Evolutionary conservation across 805 yeast genomes (phyloP), one percentile per base, ranked within the genome.

Genomic region (Metschnikowia hibisci): DNA sequence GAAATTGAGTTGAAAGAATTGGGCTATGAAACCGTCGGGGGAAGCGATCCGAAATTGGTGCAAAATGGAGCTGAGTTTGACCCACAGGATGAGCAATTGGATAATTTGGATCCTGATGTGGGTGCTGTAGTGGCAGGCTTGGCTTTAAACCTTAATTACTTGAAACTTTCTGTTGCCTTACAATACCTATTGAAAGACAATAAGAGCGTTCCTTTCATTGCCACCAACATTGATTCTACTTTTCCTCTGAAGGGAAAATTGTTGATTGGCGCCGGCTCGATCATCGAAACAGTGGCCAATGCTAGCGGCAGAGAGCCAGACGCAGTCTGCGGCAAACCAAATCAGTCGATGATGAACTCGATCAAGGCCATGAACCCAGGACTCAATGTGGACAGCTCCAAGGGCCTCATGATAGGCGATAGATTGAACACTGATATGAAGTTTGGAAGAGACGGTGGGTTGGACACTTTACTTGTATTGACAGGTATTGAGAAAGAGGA

Each of bases 241-340:
- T 93, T 81, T 70, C 99, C 99, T 2, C 79, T 85, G 45, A 82
- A 86, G 63, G 96, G 96, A 1, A 72, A 78, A 54, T 76, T 87
- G 38, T 74, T 93, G 39, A 95, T 96, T 14, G 99, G 99, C 25
- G 98, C 99, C 1, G 99, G 99, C 1, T 82, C 96, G 1, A 78
- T 88, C 51, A 82, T 91, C 34, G 86, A 87, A 52, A 75, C 89
- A 0, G 81, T 87, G 13, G 78, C 87, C 2, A 80, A 67, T 52
- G 82, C 91, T 10, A 67, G 87, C 16, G 90, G 87, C n/a, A 77
- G 96, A 52, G 68, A 77, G 48, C 98, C 99, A 1, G 81, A 82
- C 42, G 84, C 91, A 2, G 56, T 69, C 25, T 85, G 97, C 56
- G 99, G 99, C 42, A 93, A 93, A 61, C 99, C 99, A 16, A 81